Evolutionary conservation across 306 rosid species (phyloP), one percentile per base, ranked within the genome.

Genomic region (Pyrus pyrifolia): DNA sequence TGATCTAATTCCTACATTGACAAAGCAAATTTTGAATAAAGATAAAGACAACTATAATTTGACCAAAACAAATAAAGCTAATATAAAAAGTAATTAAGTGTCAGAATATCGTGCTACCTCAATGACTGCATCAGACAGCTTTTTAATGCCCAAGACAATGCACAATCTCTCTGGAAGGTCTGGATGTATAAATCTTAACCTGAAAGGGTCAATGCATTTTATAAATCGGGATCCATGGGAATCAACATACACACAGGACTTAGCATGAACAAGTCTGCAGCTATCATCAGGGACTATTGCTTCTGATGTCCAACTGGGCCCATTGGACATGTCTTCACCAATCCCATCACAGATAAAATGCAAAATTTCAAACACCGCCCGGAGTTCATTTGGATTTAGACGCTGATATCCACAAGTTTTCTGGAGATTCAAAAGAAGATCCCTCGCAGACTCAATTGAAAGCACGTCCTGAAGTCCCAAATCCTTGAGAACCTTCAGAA

Each of bases 301-400:
- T 81, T 90, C 93, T 72, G 92, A 88, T 76, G 79, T 83, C 94
- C 91, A 84, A 74, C 65, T 76, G 79, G 78, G 65, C 65, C 78
- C 79, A 83, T 71, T 81, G 30, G 81, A 81, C 42, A 73, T 78
- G 80, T 81, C 86, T 67, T 81, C 64, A 46, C 86, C 97, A 4
- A 44, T 71, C 72, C 85, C 93, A 78, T 91, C 91, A 83, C 93
- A 89, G 78, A 92, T 85, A 79, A 90, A 94, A 85, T 78, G 83
- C 87, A 94, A 86, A 79, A 92, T 86, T 87, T 89, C 98, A 85
- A 90, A 82, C 80, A 94, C 98, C 73, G 98, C 97, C 40, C 98
- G 93, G 62, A 94, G 97, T 76, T 94, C 98, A 85, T 94, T 94
- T 73, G 97, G 98, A 84, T 94, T 94, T 80, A 94, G 83, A 63